Base-by-base conservation (phyloP, 805 yeast genomes). In the Kuraishia hungarica region DNA sequence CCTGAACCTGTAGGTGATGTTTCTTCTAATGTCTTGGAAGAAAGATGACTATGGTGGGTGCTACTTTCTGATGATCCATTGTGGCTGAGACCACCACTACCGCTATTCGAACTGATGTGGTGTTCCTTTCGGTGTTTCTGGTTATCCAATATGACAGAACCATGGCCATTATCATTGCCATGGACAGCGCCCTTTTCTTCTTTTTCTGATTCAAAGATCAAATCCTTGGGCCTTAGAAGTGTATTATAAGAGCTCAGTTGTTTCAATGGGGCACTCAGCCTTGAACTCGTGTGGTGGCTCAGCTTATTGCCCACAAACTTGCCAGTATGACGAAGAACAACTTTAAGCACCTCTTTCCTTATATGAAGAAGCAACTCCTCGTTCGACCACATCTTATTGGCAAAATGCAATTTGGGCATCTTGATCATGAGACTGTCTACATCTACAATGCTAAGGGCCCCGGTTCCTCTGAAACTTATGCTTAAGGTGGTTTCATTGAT, bases 401-500 rank as follows among this genome's bases (percentile, higher is more conserved):
- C 63, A 62, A 86, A 81, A 51, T 71, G 67, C 54, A 89, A 68
- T 2, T 71, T 71, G 2, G 97, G 97, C 54, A 92, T 67, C 8
- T 73, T 74, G 54, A 93, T 72, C 6, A 75, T 77, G 60, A 93
- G 83, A 60, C 86, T 81, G 53, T 89, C 87, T 11, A 93, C 89
- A 64, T 92, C 90, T 43, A 88, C 78, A 55, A 93, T 69, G 60
- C 86, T 82, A 61, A 81, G 73, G 28, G 81, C 75, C 15, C 91
- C 89, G 17, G 82, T 82, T 10, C 94, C 96, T 66, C 83, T 82
- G 70, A 89, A 89, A 53, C 96, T 87, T 26, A 91, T 77, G 54
- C 83, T 76, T 15, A 92, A 64, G 13, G 72, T 64, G 43, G 81
- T 74, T n/a, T 76, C 67, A 39, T 75, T 73, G 46, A 86, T 63